phyloP scores from a whole-genome alignment of 495 filamentous ascomycete genomes.

The Neurospora sp. region DNA sequence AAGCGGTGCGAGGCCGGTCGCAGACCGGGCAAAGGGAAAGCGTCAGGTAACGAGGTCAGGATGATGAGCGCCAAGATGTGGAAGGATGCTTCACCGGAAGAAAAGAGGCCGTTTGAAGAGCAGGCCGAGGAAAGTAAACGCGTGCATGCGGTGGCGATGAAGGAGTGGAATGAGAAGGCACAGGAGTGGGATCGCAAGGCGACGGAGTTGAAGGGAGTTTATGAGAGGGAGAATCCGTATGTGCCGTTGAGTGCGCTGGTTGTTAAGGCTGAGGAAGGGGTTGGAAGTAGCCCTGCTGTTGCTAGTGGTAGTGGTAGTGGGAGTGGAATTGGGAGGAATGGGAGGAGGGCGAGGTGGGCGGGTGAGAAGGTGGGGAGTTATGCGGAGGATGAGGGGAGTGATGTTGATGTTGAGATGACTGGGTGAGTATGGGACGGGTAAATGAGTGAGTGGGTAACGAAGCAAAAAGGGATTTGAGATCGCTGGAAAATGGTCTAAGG shows the following conservation, averaged over 20 bases:
- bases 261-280: not conserved
- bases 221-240: conserved; percentile 48
- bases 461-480: not conserved
- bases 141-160: conserved; percentile 45
- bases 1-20: conserved; percentile 58
- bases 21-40: conserved; percentile 52
- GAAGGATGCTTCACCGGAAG: conserved; percentile 59
- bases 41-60: conserved; percentile 71
- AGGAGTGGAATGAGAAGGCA: conserved; percentile 45
- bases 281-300: not conserved
- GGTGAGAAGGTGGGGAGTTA: conserved; percentile 28
- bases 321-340: not conserved
- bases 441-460: not conserved
- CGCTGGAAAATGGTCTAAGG: not conserved
- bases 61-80: conserved; percentile 78
- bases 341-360: conserved; percentile 14
- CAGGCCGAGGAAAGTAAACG: conserved; percentile 58
- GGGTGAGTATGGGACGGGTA: not conserved
- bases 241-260: conserved; percentile 10
- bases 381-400: conserved; percentile 25
- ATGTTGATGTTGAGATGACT: conserved; percentile 11
- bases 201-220: conserved; percentile 47
- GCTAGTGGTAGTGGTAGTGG: not conserved
- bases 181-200: conserved; percentile 63
- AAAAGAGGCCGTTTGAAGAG: conserved; percentile 65